phyloP scores from a whole-genome alignment of 2,329 filamentous ascomycete genomes.

The Mariannaea elegans region DNA sequence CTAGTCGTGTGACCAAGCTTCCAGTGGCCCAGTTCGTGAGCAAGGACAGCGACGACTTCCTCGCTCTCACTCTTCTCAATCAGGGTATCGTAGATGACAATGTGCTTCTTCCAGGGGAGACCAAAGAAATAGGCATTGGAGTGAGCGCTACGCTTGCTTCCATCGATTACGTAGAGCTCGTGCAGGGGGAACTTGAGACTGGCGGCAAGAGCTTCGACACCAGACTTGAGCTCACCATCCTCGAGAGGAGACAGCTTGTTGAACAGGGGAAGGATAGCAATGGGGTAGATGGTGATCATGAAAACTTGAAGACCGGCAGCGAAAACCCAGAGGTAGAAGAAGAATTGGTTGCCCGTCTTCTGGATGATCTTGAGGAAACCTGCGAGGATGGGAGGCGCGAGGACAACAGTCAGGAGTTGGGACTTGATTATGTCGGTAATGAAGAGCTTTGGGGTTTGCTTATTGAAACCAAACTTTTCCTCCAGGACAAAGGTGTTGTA shows the following conservation, averaged over 20 bases:
- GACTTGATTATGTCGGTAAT: constrained; percentile 91
- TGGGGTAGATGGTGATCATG: constrained; percentile 95
- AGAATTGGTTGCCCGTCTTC: constrained; percentile 92
- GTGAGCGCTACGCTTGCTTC: constrained; percentile 86
- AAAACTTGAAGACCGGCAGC: constrained; percentile 89
- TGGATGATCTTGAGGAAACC: constrained; percentile 95
- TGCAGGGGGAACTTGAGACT: constrained; percentile 90
- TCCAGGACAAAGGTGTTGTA: constrained; percentile 97
- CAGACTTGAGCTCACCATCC: constrained; percentile 85
- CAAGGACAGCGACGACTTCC: constrained; percentile 93
- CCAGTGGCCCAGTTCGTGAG: constrained; percentile 98
- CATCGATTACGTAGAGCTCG: constrained; percentile 94
- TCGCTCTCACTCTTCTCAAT: constrained; percentile 93
- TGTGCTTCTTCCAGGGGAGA: constrained; percentile 99
- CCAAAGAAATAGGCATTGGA: constrained; percentile 97
- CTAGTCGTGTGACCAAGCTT: constrained; percentile 93
- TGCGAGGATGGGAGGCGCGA: constrained; percentile 88
- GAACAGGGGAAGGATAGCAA: constrained; percentile 93
- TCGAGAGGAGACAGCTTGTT: constrained; percentile 96
- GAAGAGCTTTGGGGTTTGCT: constrained; percentile 91
- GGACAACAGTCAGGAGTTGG: constrained; percentile 79
- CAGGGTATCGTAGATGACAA: constrained; percentile 98
- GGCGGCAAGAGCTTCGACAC: constrained; percentile 84
- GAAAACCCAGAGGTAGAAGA: constrained; percentile 98
- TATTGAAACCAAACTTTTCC: constrained; percentile 98